Conservation (phyloP, 2,329 filamentous ascomycete species). For the Ilyonectria mors-panacis region DNA sequence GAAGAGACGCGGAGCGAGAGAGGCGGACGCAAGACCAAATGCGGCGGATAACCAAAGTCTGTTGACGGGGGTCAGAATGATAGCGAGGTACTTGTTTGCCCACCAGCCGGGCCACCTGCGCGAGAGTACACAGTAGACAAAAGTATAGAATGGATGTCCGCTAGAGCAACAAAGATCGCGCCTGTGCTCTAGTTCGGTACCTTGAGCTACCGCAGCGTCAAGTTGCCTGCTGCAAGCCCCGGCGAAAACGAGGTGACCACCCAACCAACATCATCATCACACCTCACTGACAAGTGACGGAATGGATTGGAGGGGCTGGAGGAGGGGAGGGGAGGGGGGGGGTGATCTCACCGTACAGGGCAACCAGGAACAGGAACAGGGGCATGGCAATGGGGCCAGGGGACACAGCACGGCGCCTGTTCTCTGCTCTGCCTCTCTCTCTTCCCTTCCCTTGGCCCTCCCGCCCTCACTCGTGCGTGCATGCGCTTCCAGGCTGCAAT, state of each 20-base stretch:
- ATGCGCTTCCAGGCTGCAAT: neutral
- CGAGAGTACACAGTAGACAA: neutral
- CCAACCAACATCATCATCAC: neutral
- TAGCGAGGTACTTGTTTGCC: neutral
- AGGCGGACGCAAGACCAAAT: neutral
- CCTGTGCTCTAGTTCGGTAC: neutral
- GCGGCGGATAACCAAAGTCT: neutral
- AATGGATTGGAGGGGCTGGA: conserved; percentile 13
- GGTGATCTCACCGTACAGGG: conserved; percentile 20
- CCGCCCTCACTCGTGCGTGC: conserved; percentile 6
- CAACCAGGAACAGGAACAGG: conserved; percentile 25
- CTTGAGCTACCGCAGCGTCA: neutral
- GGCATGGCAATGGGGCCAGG: conserved; percentile 1
- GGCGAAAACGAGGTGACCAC: neutral
- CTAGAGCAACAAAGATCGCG: neutral
- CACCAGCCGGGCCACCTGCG: neutral
- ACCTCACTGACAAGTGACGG: conserved; percentile 4
- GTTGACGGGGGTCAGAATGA: neutral
- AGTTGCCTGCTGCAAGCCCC: neutral
- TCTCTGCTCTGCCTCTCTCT: neutral
- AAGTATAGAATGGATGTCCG: neutral
- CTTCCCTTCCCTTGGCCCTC: neutral
- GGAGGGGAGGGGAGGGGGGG: conserved; percentile 4
- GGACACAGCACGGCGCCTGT: conserved; percentile 13
- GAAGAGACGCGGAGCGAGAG: neutral